These are phyloP conservation scores for Ceriops decandra DNA, from an alignment of 345 rosid species.

Conservation along the genomic window DNA sequence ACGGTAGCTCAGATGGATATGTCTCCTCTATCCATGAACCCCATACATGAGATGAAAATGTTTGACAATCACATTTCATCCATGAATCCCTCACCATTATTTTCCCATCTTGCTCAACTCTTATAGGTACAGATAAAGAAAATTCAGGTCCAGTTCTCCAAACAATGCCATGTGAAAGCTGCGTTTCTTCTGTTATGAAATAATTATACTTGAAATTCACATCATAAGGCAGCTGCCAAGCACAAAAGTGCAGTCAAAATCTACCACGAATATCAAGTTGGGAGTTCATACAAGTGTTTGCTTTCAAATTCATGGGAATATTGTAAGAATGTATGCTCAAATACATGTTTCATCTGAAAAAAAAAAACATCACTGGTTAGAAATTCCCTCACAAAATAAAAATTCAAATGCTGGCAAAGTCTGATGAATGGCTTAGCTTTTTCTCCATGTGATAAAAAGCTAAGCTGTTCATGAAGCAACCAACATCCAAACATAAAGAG, in stretches of 20 bases:
- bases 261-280: not conserved
- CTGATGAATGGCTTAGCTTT: not conserved
- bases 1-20: conserved; percentile 33
- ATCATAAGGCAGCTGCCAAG: conserved; percentile 64
- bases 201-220: conserved; percentile 80
- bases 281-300: not conserved
- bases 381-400: not conserved
- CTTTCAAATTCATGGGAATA: not conserved
- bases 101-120: conserved; percentile 36
- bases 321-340: not conserved
- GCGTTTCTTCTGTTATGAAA: conserved; percentile 47
- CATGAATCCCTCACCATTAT: conserved; percentile 79
- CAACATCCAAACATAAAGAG: conserved; percentile 1
- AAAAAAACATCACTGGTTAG: not conserved
- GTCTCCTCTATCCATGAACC: conserved; percentile 77
- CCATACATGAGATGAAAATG: conserved; percentile 48
- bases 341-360: not conserved
- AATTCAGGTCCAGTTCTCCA: conserved; percentile 91
- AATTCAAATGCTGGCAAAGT: not conserved
- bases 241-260: conserved; percentile 21
- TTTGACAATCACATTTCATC: conserved; percentile 41
- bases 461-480: not conserved
- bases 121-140: conserved; percentile 60
- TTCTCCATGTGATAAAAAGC: not conserved
- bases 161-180: conserved; percentile 45